phyloP scores from a whole-genome alignment of 441 rosid species.

The Geranium incanum region DNA sequence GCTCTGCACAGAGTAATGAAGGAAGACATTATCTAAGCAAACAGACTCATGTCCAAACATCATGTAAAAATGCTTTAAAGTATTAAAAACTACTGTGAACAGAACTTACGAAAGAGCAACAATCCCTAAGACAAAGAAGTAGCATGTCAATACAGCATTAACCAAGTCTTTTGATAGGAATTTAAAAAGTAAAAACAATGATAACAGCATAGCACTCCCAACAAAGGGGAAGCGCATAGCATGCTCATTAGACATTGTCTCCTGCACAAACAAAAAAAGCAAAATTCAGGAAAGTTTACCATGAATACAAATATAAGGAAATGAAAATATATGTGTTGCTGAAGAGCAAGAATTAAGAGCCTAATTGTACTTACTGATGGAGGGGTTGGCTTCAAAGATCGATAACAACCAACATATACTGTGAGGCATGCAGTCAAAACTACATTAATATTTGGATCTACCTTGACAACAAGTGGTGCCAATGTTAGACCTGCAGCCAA shows the following conservation, averaged over 20 bases:
- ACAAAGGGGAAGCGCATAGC: slow-evolving; percentile 98
- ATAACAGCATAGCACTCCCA: slow-evolving; percentile 93
- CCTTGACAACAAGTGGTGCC: slow-evolving; percentile 82
- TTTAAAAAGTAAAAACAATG: slow-evolving; percentile 88
- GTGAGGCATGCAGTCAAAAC: slow-evolving; percentile 78
- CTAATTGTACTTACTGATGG: slow-evolving; percentile 52
- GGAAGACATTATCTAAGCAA: slow-evolving; percentile 1
- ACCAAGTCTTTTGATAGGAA: slow-evolving; percentile 94
- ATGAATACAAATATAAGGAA: not conserved
- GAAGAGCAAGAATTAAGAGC: not conserved
- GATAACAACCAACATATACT: slow-evolving; percentile 77
- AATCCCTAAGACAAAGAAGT: slow-evolving; percentile 88
- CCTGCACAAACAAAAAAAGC: slow-evolving; percentile 41
- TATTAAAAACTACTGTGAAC: not conserved
- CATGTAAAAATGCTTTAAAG: not conserved
- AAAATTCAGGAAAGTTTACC: slow-evolving; percentile 15
- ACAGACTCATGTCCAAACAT: not conserved
- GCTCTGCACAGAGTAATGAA: slow-evolving; percentile 45
- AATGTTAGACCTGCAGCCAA: slow-evolving; percentile 58
- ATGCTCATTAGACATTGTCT: slow-evolving; percentile 93
- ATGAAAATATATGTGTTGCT: not conserved
- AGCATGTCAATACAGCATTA: slow-evolving; percentile 86
- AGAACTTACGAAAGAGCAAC: slow-evolving; percentile 76
- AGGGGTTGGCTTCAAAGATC: slow-evolving; percentile 83
- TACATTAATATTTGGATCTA: slow-evolving; percentile 81